These are phyloP conservation scores for Paramecium bursaria DNA, from an alignment of 73 alveolate species.

Conservation along the genomic window DNA sequence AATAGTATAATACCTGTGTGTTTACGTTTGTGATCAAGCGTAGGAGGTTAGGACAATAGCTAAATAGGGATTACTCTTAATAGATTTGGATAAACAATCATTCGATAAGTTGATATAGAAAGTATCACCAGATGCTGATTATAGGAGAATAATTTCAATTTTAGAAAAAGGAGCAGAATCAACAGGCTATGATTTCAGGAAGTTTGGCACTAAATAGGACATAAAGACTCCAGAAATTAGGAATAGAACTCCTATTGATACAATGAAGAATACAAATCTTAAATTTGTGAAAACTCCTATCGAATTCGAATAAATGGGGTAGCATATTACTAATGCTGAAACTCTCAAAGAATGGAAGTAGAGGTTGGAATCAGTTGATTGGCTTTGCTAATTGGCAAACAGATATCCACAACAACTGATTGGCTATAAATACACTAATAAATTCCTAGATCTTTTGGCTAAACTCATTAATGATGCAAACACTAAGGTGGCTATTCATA, in stretches of 20 bases:
- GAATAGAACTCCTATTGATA: constrained; percentile 49
- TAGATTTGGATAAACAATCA: constrained; percentile 9
- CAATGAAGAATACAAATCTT: too few species aligned
- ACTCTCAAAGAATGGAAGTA: constrained; percentile 56
- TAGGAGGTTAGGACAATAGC: constrained; percentile 49
- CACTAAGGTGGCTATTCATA: constrained; percentile 38
- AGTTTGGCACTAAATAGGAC: neutral
- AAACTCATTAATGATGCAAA: constrained; percentile 56
- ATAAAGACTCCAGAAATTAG: neutral
- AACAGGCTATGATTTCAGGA: constrained; percentile 14
- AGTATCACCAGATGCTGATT: constrained; percentile 13
- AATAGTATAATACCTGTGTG: constrained; percentile 16
- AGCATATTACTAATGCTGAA: constrained; percentile 38
- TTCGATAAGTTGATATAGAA: constrained; percentile 2
- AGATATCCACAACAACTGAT: constrained; percentile 16
- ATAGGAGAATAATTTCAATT: neutral
- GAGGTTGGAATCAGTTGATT: constrained; percentile 49
- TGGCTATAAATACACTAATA: constrained; percentile 59
- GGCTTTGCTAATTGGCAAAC: constrained; percentile 45
- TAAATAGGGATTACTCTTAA: constrained; percentile 27
- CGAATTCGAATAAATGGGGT: constrained; percentile 65
- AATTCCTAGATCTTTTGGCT: constrained; percentile 42
- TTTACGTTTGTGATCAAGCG: constrained; percentile 30
- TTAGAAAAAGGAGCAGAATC: constrained; percentile 19
- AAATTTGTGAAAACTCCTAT: neutral